Evolutionary conservation across 352 stramenopile species (phyloP), one percentile per base, ranked within the genome.

Genomic region (Phytophthora podocarpi): DNA sequence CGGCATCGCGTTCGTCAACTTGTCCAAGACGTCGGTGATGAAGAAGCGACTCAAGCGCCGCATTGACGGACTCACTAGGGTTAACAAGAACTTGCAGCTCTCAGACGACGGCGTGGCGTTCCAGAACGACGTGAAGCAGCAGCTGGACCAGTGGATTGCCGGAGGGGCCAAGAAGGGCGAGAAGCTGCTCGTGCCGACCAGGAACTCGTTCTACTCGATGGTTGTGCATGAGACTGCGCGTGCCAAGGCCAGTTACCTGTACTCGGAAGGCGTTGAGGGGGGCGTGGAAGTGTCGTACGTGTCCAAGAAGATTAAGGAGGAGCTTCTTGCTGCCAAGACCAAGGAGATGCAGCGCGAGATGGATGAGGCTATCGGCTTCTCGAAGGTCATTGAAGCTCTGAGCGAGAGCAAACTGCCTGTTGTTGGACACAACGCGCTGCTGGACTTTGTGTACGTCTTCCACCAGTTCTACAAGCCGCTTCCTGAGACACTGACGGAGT

Each of bases 361-460:
- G 55, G 75, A 92, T 30, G 72, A 90, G 4, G 66, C 81, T 1
- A 83, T 92, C 27, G 86, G 86, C 4, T 93, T 95, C 37, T 91
- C 84, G 41, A 78, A 74, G 52, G 83, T 95, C 1, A 93, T 95
- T 47, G 74, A 93, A 40, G 61, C 75, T 6, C 50, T 95, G 50
- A 87, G 76, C 36, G 70, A 87, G 32, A 87, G 77, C 67, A 89
- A 91, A 52, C 86, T 91, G 62, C 82, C 84, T 8, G 45, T 95
- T 8, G 59, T 95, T 0, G 86, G 84, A 10, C 86, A 95, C 75
- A 95, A 95, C 56, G 85, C 82, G 41, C 71, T 95, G 32, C 65
- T 93, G 28, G 86, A 95, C 54, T 93, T 95, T 60, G 78, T 91
- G 9, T 92, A 95, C 56, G 68, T 91, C 34, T 93, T 89, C 66